phyloP scores from a whole-genome alignment of 148 eudicot genomes.

The Heliamphora exappendiculata region DNA sequence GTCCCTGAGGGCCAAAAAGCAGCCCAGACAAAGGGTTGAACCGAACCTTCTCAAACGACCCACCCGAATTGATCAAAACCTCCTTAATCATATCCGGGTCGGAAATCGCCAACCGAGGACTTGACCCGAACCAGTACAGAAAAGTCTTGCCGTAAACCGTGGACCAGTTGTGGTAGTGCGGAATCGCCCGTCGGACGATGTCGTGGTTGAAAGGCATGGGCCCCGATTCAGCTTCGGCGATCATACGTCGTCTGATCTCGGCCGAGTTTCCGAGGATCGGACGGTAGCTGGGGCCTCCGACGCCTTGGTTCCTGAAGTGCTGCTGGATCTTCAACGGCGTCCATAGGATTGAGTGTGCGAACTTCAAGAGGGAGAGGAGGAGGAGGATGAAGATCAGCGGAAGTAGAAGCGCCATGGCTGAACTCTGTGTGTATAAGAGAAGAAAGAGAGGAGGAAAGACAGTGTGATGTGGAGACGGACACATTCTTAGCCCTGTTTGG shows the following conservation, averaged over 20 bases:
- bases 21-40: constrained; percentile 46
- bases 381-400: neutral
- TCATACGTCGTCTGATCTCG: constrained; percentile 41
- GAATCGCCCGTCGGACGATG: constrained; percentile 41
- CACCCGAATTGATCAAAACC: constrained; percentile 36
- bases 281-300: constrained; percentile 55
- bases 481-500: too few species aligned
- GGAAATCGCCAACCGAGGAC: constrained; percentile 45
- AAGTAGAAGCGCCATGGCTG: constrained; percentile 11
- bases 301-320: constrained; percentile 47
- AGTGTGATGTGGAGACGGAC: neutral
- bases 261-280: constrained; percentile 54
- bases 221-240: constrained; percentile 40
- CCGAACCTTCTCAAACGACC: constrained; percentile 29
- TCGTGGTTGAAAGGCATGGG: constrained; percentile 37
- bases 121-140: constrained; percentile 67
- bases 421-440: neutral
- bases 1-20: constrained; percentile 59
- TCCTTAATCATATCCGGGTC: constrained; percentile 64
- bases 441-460: neutral
- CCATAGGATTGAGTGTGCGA: constrained; percentile 37
- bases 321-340: constrained; percentile 39
- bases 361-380: constrained; percentile 13
- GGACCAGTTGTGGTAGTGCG: constrained; percentile 64
- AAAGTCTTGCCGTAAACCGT: constrained; percentile 51